A percentile compares a stretch with the other conserved stretches of the same genome.
Conservation (phyloP, 2,329 filamentous ascomycete genomes). For the Microcera coccophila region DNA sequence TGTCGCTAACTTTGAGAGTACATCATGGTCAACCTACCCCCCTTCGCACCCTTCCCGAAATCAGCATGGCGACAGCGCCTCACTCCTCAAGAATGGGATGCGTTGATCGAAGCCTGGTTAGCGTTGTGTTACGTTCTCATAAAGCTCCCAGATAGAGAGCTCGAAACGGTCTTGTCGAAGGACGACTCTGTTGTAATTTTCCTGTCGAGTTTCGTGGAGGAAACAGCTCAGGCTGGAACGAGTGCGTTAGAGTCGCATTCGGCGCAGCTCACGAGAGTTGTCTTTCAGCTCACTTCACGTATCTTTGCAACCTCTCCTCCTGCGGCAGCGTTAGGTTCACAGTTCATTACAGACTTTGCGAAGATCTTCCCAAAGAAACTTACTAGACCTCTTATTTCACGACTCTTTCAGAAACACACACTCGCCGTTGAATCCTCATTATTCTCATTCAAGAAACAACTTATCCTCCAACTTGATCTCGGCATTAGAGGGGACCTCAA, state of each 20-base stretch:
- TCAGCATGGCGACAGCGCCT: slow-evolving; percentile 63
- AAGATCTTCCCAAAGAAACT: slow-evolving; percentile 63
- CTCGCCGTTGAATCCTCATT: slow-evolving; percentile 52
- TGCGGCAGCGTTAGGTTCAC: slow-evolving; percentile 57
- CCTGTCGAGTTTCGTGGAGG: slow-evolving; percentile 64
- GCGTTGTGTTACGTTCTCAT: slow-evolving; percentile 64
- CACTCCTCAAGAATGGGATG: slow-evolving; percentile 68
- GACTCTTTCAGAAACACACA: slow-evolving; percentile 51
- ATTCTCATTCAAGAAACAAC: slow-evolving; percentile 55
- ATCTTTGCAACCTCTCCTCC: slow-evolving; percentile 44
- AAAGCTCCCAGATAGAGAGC: slow-evolving; percentile 52
- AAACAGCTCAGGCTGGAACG: slow-evolving; percentile 37
- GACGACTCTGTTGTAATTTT: slow-evolving; percentile 61
- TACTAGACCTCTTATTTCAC: slow-evolving; percentile 46
- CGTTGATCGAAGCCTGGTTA: slow-evolving; percentile 73
- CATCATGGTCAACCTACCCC: slow-evolving; percentile 54
- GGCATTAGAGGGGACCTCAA: slow-evolving; percentile 54
- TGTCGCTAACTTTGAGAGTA: neutral
- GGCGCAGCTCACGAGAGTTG: slow-evolving; percentile 54
- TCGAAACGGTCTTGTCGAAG: slow-evolving; percentile 46
- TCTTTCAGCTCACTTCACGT: slow-evolving; percentile 61
- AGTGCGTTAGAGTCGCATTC: slow-evolving; percentile 35
- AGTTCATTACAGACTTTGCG: slow-evolving; percentile 65
- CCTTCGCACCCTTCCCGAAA: slow-evolving; percentile 74
- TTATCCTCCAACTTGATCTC: slow-evolving; percentile 61